A percentile compares a stretch with the other conserved stretches of the same genome.
phyloP scores from a whole-genome alignment of 768 basidiomycete genomes.

The Tulasnella sp. region DNA sequence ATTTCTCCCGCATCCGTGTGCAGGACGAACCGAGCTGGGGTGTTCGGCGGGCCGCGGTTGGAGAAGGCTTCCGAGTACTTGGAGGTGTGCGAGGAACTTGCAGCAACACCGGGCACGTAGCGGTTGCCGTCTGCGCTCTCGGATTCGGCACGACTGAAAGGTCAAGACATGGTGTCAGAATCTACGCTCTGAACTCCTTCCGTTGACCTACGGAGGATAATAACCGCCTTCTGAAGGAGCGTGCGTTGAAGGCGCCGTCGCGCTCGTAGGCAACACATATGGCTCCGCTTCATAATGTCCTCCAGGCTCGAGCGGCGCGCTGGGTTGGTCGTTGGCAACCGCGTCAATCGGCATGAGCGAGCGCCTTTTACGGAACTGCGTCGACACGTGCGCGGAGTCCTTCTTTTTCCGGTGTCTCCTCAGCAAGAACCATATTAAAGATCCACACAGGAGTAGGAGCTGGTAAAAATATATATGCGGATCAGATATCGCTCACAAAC shows the following conservation, averaged over 20 bases:
- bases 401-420: slow-evolving; percentile 10
- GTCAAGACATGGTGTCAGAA: not conserved
- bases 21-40: slow-evolving; percentile 29
- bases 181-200: not conserved
- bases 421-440: slow-evolving; percentile 21
- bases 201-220: slow-evolving; percentile 28
- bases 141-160: not conserved
- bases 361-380: slow-evolving; percentile 23
- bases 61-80: slow-evolving; percentile 23
- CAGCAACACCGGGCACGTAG: not conserved
- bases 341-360: slow-evolving; percentile 17
- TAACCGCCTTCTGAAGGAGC: slow-evolving; percentile 13
- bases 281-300: slow-evolving; percentile 30
- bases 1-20: slow-evolving; percentile 30
- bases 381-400: slow-evolving; percentile 17
- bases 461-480: not conserved
- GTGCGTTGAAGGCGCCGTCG: not conserved
- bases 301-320: not conserved
- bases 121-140: slow-evolving; percentile 5
- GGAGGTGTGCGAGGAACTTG: not conserved
- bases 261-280: slow-evolving; percentile 25
- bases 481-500: no score
- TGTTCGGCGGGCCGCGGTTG: slow-evolving; percentile 12
- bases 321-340: not conserved
- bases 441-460: not conserved